Conservation (phyloP, 306 rosid species). For the Rosa chinensis region DNA sequence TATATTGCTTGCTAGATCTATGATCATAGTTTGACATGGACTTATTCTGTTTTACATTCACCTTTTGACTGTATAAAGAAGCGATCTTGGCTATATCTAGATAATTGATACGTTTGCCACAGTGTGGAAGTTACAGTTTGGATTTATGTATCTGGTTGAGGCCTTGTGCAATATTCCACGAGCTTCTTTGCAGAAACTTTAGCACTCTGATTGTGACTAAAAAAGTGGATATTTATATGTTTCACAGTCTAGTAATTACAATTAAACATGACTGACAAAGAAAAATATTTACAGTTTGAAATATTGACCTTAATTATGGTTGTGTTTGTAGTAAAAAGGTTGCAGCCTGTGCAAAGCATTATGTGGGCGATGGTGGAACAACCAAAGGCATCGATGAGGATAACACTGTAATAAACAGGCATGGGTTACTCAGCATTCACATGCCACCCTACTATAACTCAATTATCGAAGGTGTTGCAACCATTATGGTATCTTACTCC, state of each 20-base stretch:
- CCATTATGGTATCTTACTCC: constrained; percentile 44
- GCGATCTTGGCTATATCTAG: not conserved
- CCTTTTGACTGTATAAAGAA: not conserved
- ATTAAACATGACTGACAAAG: too few species aligned
- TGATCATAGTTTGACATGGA: not conserved
- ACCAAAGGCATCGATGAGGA: constrained; percentile 35
- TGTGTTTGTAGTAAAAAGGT: constrained; percentile 26
- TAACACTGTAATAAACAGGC: constrained; percentile 23
- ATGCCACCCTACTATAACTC: constrained; percentile 38
- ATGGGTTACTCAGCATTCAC: constrained; percentile 40
- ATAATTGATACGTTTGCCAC: not conserved
- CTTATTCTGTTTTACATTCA: not conserved
- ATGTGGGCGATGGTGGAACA: constrained; percentile 44
- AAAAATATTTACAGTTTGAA: not conserved
- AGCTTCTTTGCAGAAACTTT: not conserved
- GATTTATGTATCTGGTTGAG: not conserved
- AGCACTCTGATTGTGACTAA: not conserved
- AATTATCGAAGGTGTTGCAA: constrained; percentile 34
- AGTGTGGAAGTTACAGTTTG: not conserved
- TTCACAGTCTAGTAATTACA: too few species aligned
- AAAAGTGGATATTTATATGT: too few species aligned
- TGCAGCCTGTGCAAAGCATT: constrained; percentile 46
- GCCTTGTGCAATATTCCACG: not conserved
- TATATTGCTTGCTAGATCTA: not conserved
- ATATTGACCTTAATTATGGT: too few species aligned